phyloP scores from a whole-genome alignment of 2,329 filamentous ascomycete genomes.

The Alternaria sp. region DNA sequence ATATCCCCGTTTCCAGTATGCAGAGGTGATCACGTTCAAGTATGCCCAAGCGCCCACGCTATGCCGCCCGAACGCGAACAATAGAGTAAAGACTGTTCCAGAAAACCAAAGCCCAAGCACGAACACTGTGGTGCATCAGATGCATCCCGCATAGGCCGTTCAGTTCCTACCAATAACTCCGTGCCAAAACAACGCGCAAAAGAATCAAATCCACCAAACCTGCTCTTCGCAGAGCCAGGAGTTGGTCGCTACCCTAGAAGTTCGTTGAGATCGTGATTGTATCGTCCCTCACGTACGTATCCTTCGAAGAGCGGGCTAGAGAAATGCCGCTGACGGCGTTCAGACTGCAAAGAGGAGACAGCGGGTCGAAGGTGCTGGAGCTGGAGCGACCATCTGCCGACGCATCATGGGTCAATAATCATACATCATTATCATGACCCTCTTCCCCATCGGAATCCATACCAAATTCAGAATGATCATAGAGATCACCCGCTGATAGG shows the following conservation, averaged over 20 bases:
- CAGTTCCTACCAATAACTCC: neutral
- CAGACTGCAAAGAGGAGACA: neutral
- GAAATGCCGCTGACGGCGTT: neutral
- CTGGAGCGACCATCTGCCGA: neutral
- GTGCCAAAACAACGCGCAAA: neutral
- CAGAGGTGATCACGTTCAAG: constrained; percentile 3
- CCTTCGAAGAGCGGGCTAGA: neutral
- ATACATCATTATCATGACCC: constrained; percentile 30
- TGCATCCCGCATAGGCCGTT: neutral
- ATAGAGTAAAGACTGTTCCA: constrained; percentile 2
- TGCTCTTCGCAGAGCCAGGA: neutral
- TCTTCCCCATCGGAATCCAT: constrained; percentile 50
- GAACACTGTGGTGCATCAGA: neutral
- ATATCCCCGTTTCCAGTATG: constrained; percentile 4
- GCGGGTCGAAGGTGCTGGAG: neutral
- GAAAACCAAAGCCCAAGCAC: constrained; percentile 5
- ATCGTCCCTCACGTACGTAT: neutral
- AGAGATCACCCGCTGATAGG: constrained; percentile 43
- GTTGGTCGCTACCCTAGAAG: neutral
- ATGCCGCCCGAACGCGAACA: constrained; percentile 28
- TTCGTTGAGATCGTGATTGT: neutral
- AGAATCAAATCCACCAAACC: neutral
- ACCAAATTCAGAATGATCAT: constrained; percentile 50
- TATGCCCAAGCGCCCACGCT: constrained; percentile 31
- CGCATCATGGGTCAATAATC: constrained; percentile 6